Percentiles rank a stretch among this genome's conserved stretches.
phyloP scores from a whole-genome alignment of 1,284 basidiomycete genomes.

The Porogramme epimiltina region DNA sequence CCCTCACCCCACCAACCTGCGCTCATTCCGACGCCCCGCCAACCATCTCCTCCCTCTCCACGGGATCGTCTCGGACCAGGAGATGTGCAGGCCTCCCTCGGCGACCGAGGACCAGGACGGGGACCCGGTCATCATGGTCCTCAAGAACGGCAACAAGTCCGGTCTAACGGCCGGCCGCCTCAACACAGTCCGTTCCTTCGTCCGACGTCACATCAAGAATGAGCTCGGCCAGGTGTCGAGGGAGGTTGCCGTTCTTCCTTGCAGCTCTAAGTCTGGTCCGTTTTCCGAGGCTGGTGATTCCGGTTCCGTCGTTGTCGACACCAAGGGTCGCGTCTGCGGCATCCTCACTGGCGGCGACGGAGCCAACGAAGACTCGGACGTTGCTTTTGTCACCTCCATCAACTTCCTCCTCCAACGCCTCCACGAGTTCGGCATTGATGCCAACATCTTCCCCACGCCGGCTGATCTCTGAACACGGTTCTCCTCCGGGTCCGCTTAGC shows the following conservation, averaged over 20 bases:
- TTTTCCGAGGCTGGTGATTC: conserved; percentile 32
- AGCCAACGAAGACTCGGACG: conserved; percentile 22
- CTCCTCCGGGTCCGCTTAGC: neutral
- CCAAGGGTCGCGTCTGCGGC: conserved; percentile 22
- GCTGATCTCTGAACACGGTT: neutral
- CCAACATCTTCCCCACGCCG: neutral
- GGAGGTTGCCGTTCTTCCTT: conserved; percentile 24
- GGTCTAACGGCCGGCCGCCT: conserved; percentile 23
- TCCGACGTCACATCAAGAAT: conserved; percentile 18
- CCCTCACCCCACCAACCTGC: conserved; percentile 17
- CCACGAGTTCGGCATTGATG: neutral
- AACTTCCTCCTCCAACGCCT: conserved; percentile 26
- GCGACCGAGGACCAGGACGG: conserved; percentile 10
- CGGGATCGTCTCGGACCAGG: conserved; percentile 17
- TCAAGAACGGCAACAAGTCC: conserved; percentile 15
- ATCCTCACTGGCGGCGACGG: conserved; percentile 29
- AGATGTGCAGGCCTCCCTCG: conserved; percentile 7
- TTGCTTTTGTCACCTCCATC: conserved; percentile 27
- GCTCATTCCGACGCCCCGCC: conserved; percentile 23
- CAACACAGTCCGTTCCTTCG: conserved; percentile 25
- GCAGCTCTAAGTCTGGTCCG: conserved; percentile 19
- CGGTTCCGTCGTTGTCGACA: conserved; percentile 27
- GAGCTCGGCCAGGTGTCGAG: conserved; percentile 17
- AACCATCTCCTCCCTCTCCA: conserved; percentile 24
- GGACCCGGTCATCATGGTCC: conserved; percentile 15